Percentiles rank a stretch among this genome's conserved stretches.
These are phyloP conservation scores for Austroboletus eburneus DNA, from an alignment of 768 basidiomycete species.

Conservation along the genomic window DNA sequence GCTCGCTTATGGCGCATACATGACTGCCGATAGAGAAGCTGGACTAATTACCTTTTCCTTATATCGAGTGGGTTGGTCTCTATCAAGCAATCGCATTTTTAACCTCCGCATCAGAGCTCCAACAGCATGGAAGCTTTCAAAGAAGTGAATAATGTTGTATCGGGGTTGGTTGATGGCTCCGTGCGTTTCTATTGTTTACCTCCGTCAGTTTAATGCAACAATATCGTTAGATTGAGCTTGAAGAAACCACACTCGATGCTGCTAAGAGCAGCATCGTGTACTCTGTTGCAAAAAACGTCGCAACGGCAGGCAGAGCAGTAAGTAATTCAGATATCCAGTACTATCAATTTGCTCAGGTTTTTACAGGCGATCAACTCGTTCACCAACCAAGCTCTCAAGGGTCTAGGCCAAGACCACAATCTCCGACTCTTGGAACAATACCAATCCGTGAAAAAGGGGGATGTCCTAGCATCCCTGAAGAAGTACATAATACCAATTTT, in stretches of 20 bases:
- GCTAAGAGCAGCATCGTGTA: constrained; percentile 93
- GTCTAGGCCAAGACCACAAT: constrained; percentile 69
- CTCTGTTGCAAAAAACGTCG: constrained; percentile 71
- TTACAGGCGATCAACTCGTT: constrained; percentile 77
- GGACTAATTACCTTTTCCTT: constrained; percentile 73
- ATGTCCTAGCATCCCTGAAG: constrained; percentile 65
- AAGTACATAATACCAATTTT: constrained; percentile 86
- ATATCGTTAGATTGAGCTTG: constrained; percentile 75
- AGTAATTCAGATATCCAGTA: constrained; percentile 23
- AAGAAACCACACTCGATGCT: constrained; percentile 78
- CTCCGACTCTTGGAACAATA: constrained; percentile 74
- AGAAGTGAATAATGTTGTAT: constrained; percentile 74
- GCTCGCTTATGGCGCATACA: constrained; percentile 87
- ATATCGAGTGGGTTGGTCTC: constrained; percentile 56
- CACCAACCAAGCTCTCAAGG: constrained; percentile 87
- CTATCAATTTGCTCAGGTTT: constrained; percentile 7
- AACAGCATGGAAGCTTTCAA: constrained; percentile 75
- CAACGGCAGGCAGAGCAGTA: constrained; percentile 86
- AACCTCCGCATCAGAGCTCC: constrained; percentile 56
- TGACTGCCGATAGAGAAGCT: constrained; percentile 70
- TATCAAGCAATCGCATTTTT: not conserved
- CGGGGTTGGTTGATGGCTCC: constrained; percentile 75
- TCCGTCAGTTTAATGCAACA: constrained; percentile 1
- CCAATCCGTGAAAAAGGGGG: constrained; percentile 73
- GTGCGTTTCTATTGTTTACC: constrained; percentile 40